Conservation (phyloP, 1,284 basidiomycete genomes). For the Boletellus deceptivus region DNA sequence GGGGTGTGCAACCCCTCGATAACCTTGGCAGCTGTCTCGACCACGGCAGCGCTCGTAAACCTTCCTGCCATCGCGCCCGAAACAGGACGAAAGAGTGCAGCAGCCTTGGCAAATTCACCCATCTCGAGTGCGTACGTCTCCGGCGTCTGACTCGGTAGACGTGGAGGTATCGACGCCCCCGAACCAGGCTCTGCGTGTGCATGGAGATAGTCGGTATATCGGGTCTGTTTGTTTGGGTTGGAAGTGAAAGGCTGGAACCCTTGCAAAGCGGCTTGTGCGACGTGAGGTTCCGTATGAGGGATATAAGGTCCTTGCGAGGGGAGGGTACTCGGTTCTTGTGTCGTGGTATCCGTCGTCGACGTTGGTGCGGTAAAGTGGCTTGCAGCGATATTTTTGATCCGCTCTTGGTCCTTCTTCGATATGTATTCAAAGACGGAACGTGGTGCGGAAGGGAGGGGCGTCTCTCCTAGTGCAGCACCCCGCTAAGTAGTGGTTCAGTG, state of each 20-base stretch:
- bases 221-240: constrained; percentile 77
- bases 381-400: constrained; percentile 66
- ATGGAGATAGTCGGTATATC: constrained; percentile 82
- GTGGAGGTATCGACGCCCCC: constrained; percentile 42
- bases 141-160: constrained; percentile 53
- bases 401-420: constrained; percentile 85
- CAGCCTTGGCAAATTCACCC: constrained; percentile 82
- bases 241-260: constrained; percentile 90
- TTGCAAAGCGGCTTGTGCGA: constrained; percentile 82
- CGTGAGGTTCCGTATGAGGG: constrained; percentile 67
- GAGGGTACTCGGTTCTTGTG: constrained; percentile 20
- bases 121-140: constrained; percentile 83
- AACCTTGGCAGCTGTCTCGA: constrained; percentile 63
- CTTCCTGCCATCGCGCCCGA: constrained; percentile 90
- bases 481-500: constrained; percentile 47
- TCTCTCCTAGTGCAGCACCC: constrained; percentile 82
- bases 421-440: constrained; percentile 92
- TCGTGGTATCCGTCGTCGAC: constrained; percentile 20
- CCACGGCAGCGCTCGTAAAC: constrained; percentile 76
- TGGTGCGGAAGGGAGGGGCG: constrained; percentile 61
- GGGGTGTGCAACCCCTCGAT: constrained; percentile 77
- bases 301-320: constrained; percentile 44
- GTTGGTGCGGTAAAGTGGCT: constrained; percentile 24
- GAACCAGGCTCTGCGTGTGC: constrained; percentile 58
- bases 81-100: constrained; percentile 89